Evolutionary conservation across 108 stramenopile genomes (phyloP).

Genomic region (Fistulifera solaris): DNA sequence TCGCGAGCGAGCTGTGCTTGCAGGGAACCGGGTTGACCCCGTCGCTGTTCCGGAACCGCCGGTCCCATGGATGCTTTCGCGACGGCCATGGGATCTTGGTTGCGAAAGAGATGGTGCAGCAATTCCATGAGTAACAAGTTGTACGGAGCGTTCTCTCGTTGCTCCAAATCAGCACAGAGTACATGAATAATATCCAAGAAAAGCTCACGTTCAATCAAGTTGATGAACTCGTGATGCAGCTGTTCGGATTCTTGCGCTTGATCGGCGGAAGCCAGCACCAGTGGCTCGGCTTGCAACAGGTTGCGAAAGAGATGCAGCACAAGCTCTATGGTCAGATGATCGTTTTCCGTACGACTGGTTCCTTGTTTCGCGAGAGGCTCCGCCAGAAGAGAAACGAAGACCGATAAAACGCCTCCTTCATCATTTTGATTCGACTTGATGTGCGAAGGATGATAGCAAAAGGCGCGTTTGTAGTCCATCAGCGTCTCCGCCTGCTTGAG

Average conservation of each 20-base stretch:
- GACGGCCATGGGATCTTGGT: constrained; percentile 46
- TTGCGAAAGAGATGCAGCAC: constrained; percentile 82
- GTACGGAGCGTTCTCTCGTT: constrained; percentile 69
- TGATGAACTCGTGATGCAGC: constrained; percentile 62
- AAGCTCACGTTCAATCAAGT: constrained; percentile 63
- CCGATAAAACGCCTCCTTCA: constrained; percentile 46
- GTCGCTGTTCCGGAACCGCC: constrained; percentile 12
- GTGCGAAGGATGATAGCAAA: constrained; percentile 41
- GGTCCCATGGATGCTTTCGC: constrained; percentile 10
- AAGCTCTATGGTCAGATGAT: constrained; percentile 80
- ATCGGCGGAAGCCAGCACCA: constrained; percentile 33
- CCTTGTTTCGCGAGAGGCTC: constrained; percentile 64
- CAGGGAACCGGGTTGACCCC: constrained; percentile 13
- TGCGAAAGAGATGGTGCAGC: constrained; percentile 52
- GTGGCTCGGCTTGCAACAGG: constrained; percentile 43
- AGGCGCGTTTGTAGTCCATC: constrained; percentile 69
- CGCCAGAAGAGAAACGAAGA: constrained; percentile 74
- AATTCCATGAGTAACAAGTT: constrained; percentile 85
- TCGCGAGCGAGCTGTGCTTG: constrained; percentile 43
- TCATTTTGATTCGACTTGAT: constrained; percentile 13
- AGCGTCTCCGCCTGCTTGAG: constrained; percentile 57
- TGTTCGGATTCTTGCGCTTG: constrained; percentile 14
- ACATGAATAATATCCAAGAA: constrained; percentile 74
- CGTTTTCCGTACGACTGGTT: constrained; percentile 49
- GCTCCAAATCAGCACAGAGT: constrained; percentile 68